Base-by-base conservation (phyloP, 176 grass and related monocot genomes). In the Cymbopogon citratus region DNA sequence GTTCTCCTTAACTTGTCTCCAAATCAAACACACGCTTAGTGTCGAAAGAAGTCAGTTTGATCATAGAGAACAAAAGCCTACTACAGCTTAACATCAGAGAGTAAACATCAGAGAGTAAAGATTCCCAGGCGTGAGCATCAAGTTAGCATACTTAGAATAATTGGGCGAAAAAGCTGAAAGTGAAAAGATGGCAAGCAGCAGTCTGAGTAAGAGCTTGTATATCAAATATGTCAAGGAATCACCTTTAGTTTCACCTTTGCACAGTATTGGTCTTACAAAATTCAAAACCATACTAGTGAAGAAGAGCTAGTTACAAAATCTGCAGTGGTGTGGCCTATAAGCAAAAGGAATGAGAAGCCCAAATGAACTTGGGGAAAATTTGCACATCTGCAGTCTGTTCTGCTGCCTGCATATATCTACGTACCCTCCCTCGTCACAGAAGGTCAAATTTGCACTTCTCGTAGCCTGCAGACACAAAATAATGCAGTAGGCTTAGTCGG, bases 231-330 rank as follows among this genome's bases (percentile, higher is more conserved):
- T 75, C 61, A 80, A 80, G 81, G 81, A 88, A 88, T 69, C 76
- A 61, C 29, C 31, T 81, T 61, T 69, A 69, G 21, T 69, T 69
- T 85, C 48, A 28, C 3, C 68, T 92, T 71, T 84, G 65, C 69
- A 80, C 74, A 43, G 78, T 87, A 81, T 80, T 79, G 79, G 65
- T 64, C 74, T 31, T 63, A 54, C n/a, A 62, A 81, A 28, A 72
- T 57, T 77, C 71, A 77, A 71, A 76, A 85, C 43, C 21, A 46
- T 63, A 44, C 73, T 82, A 85, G 56, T 36, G 52, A 80, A 80
- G 35, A 86, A 59, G 34, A 76, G 73, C 78, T 91, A 91, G 77
- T 86, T 91, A 86, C 83, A 91, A 88, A 88, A 86, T 77, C 69
- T 72, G 43, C 64, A 64, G 2, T 54, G 35, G 21, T 36, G 56